These are phyloP conservation scores for Sarocladiaceae sp. DNA, from an alignment of 2,329 filamentous ascomycete genomes.

Conservation along the genomic window DNA sequence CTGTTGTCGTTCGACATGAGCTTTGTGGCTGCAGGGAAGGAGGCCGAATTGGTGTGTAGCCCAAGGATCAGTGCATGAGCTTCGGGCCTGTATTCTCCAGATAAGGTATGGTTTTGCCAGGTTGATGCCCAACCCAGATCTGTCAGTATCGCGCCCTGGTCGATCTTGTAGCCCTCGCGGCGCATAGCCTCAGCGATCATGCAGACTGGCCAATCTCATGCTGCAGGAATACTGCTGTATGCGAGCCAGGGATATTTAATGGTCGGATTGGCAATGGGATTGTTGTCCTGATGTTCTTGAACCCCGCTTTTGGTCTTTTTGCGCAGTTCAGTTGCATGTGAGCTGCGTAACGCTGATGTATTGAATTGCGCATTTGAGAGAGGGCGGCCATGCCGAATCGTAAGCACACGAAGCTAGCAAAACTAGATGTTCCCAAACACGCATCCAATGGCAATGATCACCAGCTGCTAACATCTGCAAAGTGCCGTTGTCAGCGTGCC, in stretches of 20 bases:
- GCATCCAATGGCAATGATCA: no score
- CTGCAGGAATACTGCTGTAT: slow-evolving; percentile 4
- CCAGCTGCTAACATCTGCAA: no score
- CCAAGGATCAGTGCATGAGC: slow-evolving; percentile 4
- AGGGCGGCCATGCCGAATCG: neutral
- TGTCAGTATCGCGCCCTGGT: neutral
- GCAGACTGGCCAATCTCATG: neutral
- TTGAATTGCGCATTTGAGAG: neutral
- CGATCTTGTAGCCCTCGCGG: neutral
- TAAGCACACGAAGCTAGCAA: no score
- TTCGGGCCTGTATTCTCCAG: neutral
- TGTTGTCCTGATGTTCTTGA: neutral
- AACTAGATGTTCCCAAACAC: no score
- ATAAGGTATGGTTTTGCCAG: slow-evolving; percentile 1
- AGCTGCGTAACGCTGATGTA: neutral
- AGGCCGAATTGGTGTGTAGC: neutral
- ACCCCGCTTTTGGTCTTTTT: slow-evolving; percentile 2
- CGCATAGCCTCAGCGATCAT: neutral
- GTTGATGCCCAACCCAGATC: slow-evolving; percentile 8
- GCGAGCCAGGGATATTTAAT: neutral
- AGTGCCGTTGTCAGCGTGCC: no score
- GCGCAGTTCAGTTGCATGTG: neutral
- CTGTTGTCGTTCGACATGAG: neutral
- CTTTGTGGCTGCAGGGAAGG: slow-evolving; percentile 1
- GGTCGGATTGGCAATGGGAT: neutral